These are phyloP conservation scores for Aureococcus anophagefferens DNA, from an alignment of 108 stramenopile genomes.

Conservation along the genomic window DNA sequence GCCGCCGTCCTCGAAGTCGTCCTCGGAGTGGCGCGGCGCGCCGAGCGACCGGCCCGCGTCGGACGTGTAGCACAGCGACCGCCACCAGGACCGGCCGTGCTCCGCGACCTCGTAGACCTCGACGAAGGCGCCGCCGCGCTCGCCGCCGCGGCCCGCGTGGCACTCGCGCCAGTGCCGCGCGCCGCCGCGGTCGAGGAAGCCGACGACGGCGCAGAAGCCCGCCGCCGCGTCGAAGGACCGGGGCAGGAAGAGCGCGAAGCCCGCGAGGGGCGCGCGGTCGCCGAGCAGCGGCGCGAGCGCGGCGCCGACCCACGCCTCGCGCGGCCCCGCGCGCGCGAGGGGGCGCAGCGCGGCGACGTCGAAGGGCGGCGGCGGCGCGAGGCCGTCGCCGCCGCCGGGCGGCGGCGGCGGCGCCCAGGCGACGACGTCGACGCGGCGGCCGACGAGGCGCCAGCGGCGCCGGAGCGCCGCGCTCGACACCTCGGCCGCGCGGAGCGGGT, in stretches of 20 bases:
- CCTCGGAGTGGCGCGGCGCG: slow-evolving; percentile 61
- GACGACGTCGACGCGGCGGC: slow-evolving; percentile 3
- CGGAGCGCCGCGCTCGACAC: slow-evolving; percentile 3
- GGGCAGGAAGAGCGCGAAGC: too few relatives aligned
- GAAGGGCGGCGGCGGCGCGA: too few relatives aligned
- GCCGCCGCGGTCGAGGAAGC: too few relatives aligned
- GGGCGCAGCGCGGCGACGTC: too few relatives aligned
- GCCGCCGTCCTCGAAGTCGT: slow-evolving; percentile 63
- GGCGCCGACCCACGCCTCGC: neutral
- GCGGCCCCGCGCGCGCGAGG: too few relatives aligned
- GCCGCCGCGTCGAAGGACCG: too few relatives aligned
- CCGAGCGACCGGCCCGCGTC: slow-evolving; percentile 1
- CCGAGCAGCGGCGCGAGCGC: too few relatives aligned
- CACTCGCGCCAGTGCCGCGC: neutral
- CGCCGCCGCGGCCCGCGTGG: neutral
- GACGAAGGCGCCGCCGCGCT: neutral
- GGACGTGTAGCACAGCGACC: slow-evolving; percentile 19
- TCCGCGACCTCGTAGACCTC: slow-evolving; percentile 24
- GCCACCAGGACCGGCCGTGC: slow-evolving; percentile 21
- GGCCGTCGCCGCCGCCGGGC: neutral
- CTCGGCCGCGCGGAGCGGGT: slow-evolving; percentile 12
- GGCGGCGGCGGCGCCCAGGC: slow-evolving; percentile 1
- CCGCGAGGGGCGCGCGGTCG: too few relatives aligned
- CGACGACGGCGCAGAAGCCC: too few relatives aligned
- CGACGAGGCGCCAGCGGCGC: slow-evolving; percentile 2